These are phyloP conservation scores for Polytrichum formosum DNA, from an alignment of 225 moss, liverwort and hornwort species.

Conservation along the genomic window DNA sequence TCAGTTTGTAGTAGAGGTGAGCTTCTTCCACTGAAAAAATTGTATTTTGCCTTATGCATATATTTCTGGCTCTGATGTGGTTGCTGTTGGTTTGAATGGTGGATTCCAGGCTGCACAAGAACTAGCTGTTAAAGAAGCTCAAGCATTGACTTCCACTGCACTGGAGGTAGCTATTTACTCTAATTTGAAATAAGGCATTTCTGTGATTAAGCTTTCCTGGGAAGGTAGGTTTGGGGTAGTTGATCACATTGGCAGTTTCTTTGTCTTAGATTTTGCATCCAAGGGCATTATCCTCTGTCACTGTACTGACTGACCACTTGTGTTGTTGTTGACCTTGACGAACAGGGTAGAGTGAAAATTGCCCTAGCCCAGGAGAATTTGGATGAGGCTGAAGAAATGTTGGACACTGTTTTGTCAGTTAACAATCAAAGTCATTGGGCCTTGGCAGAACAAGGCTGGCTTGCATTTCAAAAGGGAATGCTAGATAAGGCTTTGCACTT, in stretches of 20 bases:
- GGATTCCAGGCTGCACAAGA: constrained; percentile 48
- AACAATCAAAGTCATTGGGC: constrained; percentile 84
- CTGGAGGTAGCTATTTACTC: constrained; percentile 50
- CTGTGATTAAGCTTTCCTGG: too few species aligned
- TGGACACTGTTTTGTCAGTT: constrained; percentile 55
- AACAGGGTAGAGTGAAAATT: constrained; percentile 46
- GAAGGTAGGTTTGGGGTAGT: background rate
- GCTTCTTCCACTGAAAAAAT: constrained; percentile 11
- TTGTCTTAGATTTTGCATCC: too few species aligned
- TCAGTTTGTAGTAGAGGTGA: constrained; percentile 72
- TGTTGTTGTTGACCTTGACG: constrained; percentile 13
- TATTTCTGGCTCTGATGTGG: constrained; percentile 9
- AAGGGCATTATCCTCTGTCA: constrained; percentile 8
- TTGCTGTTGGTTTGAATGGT: constrained; percentile 16
- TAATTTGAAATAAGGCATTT: too few species aligned
- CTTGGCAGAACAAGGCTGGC: constrained; percentile 85
- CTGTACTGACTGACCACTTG: constrained; percentile 13
- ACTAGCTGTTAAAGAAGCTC: constrained; percentile 41
- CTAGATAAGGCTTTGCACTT: constrained; percentile 50
- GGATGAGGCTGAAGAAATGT: constrained; percentile 50
- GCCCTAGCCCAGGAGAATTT: constrained; percentile 36
- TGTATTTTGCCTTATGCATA: too few species aligned
- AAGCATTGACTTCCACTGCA: constrained; percentile 53
- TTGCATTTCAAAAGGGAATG: constrained; percentile 61
- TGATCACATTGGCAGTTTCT: background rate